Percentiles rank a stretch among this genome's conserved stretches.
Evolutionary conservation across 768 basidiomycete species (phyloP).

Genomic region (Collybia sordida): DNA sequence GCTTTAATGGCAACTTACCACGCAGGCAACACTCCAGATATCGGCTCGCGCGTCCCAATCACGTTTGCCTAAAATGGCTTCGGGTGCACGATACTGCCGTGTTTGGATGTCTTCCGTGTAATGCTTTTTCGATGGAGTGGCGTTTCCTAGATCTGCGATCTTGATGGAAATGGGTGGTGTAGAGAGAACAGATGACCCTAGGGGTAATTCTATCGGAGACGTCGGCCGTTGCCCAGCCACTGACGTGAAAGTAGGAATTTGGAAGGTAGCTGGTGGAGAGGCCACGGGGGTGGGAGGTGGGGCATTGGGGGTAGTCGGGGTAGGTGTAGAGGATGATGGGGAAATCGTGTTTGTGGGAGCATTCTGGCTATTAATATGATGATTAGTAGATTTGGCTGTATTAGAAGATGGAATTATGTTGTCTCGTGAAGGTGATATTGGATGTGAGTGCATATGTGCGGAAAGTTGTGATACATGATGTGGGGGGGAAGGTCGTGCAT

Average conservation of each 20-base stretch:
- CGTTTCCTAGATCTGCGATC: conserved; percentile 94
- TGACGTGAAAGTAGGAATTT: conserved; percentile 15
- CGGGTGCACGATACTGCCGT: conserved; percentile 93
- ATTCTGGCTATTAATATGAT: conserved; percentile 13
- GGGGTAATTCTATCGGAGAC: conserved; percentile 19
- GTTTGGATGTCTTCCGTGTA: conserved; percentile 97
- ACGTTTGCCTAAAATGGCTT: conserved; percentile 84
- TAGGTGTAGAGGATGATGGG: conserved; percentile 25
- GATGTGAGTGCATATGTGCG: conserved; percentile 36
- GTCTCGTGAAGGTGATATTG: conserved; percentile 25
- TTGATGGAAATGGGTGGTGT: conserved; percentile 73
- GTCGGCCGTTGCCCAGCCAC: conserved; percentile 5
- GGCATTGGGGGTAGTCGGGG: conserved; percentile 23
- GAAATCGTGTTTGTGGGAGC: conserved; percentile 7
- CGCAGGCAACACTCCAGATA: conserved; percentile 90
- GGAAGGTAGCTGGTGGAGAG: conserved; percentile 21
- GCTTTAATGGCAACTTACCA: conserved; percentile 46
- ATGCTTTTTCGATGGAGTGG: conserved; percentile 86
- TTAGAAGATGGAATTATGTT: conserved; percentile 2
- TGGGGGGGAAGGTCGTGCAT: conserved; percentile 34
- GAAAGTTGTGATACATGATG: conserved; percentile 40
- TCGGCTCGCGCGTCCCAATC: conserved; percentile 88
- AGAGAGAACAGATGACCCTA: conserved; percentile 11
- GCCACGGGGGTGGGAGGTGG: conserved; percentile 38
- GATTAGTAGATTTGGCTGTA: conserved; percentile 9